Conservation (phyloP, 257 asterid species). For the Parsonsia alboflavescens region DNA sequence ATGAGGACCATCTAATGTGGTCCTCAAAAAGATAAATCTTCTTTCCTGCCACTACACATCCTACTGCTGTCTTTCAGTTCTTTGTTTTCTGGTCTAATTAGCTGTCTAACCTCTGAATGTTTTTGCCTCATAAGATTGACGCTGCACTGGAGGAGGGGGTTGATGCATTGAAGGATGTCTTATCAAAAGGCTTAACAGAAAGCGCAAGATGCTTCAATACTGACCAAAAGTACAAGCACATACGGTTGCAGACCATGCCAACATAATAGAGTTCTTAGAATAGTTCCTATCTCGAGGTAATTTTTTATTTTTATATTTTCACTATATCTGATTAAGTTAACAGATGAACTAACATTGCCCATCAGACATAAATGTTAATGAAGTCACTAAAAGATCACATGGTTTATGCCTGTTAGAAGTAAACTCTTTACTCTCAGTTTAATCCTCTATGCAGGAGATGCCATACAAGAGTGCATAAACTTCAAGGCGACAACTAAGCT, state of each 20-base stretch:
- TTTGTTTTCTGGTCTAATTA: background rate
- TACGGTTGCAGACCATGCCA: constrained; percentile 67
- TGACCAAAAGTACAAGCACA: constrained; percentile 80
- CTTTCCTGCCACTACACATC: background rate
- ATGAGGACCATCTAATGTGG: background rate
- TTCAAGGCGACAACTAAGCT: background rate
- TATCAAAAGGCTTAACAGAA: constrained; percentile 71
- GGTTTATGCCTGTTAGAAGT: background rate
- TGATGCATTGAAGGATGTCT: constrained; percentile 53
- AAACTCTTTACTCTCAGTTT: background rate
- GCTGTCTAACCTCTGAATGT: background rate
- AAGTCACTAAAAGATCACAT: background rate
- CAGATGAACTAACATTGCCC: background rate
- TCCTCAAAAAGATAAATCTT: background rate
- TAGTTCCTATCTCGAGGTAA: background rate
- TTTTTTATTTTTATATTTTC: background rate
- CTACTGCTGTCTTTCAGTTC: background rate
- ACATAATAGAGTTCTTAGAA: constrained; percentile 35
- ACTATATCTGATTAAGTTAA: background rate
- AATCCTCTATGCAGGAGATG: background rate
- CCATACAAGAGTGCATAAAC: background rate
- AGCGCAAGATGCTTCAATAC: constrained; percentile 63
- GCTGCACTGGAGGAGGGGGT: constrained; percentile 73
- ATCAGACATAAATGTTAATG: background rate
- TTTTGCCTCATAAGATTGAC: constrained; percentile 52